Conservation (phyloP, 352 stramenopile species). For the Globisporangium irregulare region DNA sequence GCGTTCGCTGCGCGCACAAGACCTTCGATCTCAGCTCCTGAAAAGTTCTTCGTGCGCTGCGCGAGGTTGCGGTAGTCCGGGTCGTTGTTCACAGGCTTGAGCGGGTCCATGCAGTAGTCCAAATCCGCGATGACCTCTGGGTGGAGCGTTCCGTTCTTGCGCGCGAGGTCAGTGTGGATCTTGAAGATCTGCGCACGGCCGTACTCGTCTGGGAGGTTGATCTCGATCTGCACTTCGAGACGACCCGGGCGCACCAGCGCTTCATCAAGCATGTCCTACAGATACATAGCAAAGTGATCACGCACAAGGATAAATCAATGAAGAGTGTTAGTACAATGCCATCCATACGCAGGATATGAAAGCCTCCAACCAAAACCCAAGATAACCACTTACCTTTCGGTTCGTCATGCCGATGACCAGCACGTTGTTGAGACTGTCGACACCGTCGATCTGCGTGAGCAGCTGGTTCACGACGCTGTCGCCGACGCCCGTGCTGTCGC, state of each 20-base stretch:
- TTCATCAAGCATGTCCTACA: conserved; percentile 91
- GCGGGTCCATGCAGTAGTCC: conserved; percentile 66
- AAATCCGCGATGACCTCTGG: conserved; percentile 72
- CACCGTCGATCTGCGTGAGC: conserved; percentile 99
- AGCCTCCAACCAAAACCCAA: neutral
- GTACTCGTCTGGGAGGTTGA: conserved; percentile 95
- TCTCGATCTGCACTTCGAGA: conserved; percentile 99
- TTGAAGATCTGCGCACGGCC: conserved; percentile 97
- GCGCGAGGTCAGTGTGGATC: conserved; percentile 94
- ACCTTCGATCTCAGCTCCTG: conserved; percentile 97
- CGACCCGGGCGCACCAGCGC: conserved; percentile 97
- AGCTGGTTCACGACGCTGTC: conserved; percentile 99
- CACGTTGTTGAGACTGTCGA: conserved; percentile 99
- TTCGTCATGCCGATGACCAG: conserved; percentile 99
- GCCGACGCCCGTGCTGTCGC: conserved; percentile 94
- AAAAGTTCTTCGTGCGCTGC: conserved; percentile 98
- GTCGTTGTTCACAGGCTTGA: conserved; percentile 58
- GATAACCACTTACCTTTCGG: conserved; percentile 83
- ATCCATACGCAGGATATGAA: neutral
- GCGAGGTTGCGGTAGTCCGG: conserved; percentile 90
- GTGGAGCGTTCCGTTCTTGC: conserved; percentile 72
- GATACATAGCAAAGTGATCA: neutral
- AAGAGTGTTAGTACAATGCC: neutral
- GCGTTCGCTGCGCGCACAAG: conserved; percentile 94
- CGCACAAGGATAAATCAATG: neutral